Conservation (phyloP, 2,329 filamentous ascomycete species). For the Coniella lustricola region DNA sequence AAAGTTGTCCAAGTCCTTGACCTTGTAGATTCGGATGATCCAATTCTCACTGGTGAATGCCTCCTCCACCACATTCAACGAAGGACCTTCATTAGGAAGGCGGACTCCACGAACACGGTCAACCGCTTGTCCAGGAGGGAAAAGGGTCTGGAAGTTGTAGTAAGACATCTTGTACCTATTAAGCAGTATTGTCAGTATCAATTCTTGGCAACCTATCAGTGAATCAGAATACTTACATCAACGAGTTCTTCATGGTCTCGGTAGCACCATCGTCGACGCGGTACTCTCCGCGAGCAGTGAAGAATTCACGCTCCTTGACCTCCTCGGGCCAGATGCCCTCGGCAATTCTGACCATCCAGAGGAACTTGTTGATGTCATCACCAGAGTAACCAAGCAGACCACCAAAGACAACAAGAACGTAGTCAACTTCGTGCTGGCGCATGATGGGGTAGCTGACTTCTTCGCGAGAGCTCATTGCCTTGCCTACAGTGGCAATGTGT, state of each 20-base stretch:
- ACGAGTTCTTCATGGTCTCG: conserved; percentile 96
- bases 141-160: conserved; percentile 91
- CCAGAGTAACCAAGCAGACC: conserved; percentile 94
- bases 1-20: conserved; percentile 96
- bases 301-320: conserved; percentile 94
- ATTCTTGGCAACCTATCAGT: not conserved
- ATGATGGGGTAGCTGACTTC: conserved; percentile 99
- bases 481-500: conserved; percentile 96
- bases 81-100: conserved; percentile 77
- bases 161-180: conserved; percentile 99
- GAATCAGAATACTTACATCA: conserved; percentile 65
- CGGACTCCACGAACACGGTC: conserved; percentile 80
- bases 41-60: conserved; percentile 99
- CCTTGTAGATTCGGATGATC: conserved; percentile 99
- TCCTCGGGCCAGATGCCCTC: conserved; percentile 99
- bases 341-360: conserved; percentile 99
- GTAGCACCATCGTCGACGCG: conserved; percentile 88
- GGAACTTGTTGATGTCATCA: conserved; percentile 99
- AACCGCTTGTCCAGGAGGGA: conserved; percentile 81
- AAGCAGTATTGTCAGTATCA: conserved; percentile 23
- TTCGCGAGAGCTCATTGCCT: conserved; percentile 95
- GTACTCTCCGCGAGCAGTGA: conserved; percentile 90
- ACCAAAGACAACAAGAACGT: conserved; percentile 95
- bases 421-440: conserved; percentile 97
- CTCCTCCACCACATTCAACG: conserved; percentile 85